Evolutionary conservation across 495 filamentous ascomycete genomes (phyloP).

Genomic region (Podospora tetraspora): DNA sequence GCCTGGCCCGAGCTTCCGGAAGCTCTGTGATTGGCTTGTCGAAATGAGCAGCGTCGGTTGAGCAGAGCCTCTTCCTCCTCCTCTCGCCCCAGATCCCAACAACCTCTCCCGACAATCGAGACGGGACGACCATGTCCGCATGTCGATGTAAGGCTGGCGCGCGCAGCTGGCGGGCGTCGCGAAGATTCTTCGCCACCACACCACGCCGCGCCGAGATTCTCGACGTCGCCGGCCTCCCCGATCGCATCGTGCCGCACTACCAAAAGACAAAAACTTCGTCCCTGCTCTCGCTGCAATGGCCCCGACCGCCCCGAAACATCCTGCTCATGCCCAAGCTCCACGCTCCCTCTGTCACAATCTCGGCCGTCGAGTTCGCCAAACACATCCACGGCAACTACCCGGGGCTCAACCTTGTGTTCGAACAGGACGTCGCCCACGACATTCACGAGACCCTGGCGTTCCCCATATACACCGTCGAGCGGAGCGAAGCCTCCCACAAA

Average conservation of each 20-base stretch:
- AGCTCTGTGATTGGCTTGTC: background rate
- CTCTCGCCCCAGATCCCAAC: background rate
- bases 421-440: constrained; percentile 64
- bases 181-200: constrained; percentile 42
- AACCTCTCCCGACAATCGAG: background rate
- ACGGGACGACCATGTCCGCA: constrained; percentile 23
- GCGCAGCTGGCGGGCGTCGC: background rate
- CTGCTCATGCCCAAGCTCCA: constrained; percentile 83
- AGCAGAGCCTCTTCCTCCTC: background rate
- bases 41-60: constrained; percentile 8
- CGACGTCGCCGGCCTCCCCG: constrained; percentile 47
- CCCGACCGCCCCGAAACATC: constrained; percentile 78
- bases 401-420: constrained; percentile 73
- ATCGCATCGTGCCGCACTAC: constrained; percentile 49
- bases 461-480: constrained; percentile 64
- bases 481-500: constrained; percentile 26
- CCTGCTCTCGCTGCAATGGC: constrained; percentile 83
- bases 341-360: constrained; percentile 62
- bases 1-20: background rate
- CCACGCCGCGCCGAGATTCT: constrained; percentile 40
- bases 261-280: constrained; percentile 43
- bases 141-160: constrained; percentile 16
- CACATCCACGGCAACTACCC: constrained; percentile 79
- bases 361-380: constrained; percentile 73
- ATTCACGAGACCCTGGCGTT: constrained; percentile 70